Conservation (phyloP, 176 grass and related monocot genomes). For the Oryza rufipogon region DNA sequence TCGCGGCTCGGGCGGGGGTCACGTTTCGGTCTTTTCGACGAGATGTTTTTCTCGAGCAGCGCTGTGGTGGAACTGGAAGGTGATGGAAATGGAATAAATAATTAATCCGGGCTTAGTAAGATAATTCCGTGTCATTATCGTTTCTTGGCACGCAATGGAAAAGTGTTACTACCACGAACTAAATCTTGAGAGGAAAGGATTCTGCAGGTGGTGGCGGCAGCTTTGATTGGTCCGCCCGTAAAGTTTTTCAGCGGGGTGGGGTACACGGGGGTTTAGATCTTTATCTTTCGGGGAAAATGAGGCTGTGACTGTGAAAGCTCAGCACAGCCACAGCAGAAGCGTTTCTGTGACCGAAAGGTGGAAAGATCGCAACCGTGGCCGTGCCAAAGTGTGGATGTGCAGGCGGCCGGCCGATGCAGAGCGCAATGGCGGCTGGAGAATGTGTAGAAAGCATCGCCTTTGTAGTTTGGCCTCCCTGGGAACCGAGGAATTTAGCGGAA, state of each 20-base stretch:
- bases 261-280: neutral
- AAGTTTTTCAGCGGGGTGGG: conserved; percentile 16
- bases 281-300: neutral
- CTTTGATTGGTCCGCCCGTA: conserved; percentile 13
- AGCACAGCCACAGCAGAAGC: too few relatives aligned
- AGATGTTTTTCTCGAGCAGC: conserved; percentile 36
- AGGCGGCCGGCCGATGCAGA: too few relatives aligned
- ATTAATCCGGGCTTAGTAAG: neutral
- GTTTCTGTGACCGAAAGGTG: neutral
- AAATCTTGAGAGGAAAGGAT: neutral
- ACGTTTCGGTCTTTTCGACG: neutral
- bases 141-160: neutral
- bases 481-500: too few relatives aligned
- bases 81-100: neutral
- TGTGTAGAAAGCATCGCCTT: neutral
- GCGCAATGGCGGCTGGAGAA: neutral
- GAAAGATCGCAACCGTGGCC: neutral
- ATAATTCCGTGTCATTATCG: neutral
- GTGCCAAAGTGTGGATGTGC: neutral
- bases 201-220: neutral
- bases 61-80: neutral
- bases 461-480: too few relatives aligned
- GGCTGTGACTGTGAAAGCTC: neutral
- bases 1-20: neutral
- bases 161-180: neutral